These are phyloP conservation scores for Aspergillus pseudoglaucus DNA, from an alignment of 2,329 filamentous ascomycete species.

Conservation along the genomic window DNA sequence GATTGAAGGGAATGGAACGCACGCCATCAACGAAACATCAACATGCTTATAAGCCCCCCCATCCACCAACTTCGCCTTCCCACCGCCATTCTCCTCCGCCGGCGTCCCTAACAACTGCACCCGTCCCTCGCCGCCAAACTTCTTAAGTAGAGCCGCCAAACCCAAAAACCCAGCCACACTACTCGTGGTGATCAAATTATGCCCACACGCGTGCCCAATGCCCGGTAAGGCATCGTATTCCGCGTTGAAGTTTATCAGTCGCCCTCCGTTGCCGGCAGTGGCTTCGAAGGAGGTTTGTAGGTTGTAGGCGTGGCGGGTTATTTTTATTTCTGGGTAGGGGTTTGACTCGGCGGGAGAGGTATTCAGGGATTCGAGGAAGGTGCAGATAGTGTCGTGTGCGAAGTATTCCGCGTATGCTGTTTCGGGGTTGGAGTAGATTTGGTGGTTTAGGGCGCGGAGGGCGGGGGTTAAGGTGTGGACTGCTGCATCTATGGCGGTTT, in stretches of 20 bases:
- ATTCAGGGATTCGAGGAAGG: conserved; percentile 31
- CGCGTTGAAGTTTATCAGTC: conserved; percentile 32
- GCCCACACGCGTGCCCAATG: conserved; percentile 37
- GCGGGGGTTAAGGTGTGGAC: no score
- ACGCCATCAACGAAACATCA: conserved; percentile 40
- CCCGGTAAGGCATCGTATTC: conserved; percentile 40
- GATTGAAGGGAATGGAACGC: conserved; percentile 13
- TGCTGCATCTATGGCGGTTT: no score
- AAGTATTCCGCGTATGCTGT: conserved; percentile 46
- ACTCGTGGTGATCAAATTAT: conserved; percentile 34
- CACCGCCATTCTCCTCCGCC: conserved; percentile 34
- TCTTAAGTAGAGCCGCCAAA: conserved; percentile 39
- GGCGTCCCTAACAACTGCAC: conserved; percentile 34
- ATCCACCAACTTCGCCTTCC: conserved; percentile 37
- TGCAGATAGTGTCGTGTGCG: conserved; percentile 47
- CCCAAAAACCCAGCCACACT: conserved; percentile 38
- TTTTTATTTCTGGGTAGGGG: conserved; percentile 19
- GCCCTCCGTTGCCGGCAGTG: conserved; percentile 35
- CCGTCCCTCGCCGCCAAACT: conserved; percentile 33
- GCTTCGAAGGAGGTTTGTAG: conserved; percentile 49
- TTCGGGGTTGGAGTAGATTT: conserved; percentile 47
- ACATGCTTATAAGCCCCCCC: conserved; percentile 37
- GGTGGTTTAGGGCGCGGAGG: no score
- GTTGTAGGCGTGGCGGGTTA: conserved; percentile 46
- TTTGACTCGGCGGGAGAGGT: no score